Conservation (phyloP, 192 early-diverging fungal genomes). For the Spinellus fusiger region DNA sequence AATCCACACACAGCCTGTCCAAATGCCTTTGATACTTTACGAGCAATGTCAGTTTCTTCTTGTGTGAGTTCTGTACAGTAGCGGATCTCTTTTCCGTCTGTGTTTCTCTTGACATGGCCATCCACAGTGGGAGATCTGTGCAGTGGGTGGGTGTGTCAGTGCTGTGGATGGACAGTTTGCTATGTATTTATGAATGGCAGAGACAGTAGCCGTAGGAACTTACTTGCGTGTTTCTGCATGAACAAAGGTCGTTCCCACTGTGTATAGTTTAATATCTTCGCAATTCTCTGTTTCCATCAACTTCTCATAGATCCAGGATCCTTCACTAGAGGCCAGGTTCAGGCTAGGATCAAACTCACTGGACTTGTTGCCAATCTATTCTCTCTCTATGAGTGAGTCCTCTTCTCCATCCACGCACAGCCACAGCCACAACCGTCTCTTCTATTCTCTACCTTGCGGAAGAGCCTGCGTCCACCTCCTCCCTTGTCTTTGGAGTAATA, state of each 20-base stretch:
- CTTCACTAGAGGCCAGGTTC: conserved; percentile 58
- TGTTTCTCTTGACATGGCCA: conserved; percentile 90
- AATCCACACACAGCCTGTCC: conserved; percentile 95
- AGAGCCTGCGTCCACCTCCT: conserved; percentile 73
- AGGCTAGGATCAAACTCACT: conserved; percentile 80
- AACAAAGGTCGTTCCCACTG: conserved; percentile 78
- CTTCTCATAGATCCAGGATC: conserved; percentile 91
- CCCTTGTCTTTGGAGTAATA: conserved; percentile 81
- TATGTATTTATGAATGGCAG: neutral
- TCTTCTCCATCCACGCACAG: neutral
- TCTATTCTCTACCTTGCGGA: conserved; percentile 63
- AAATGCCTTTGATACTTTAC: conserved; percentile 70
- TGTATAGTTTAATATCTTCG: conserved; percentile 97
- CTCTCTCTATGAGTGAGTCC: neutral
- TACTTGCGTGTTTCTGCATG: conserved; percentile 96
- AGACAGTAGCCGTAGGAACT: neutral
- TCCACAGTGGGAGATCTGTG: conserved; percentile 88
- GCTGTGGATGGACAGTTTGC: too few relatives aligned
- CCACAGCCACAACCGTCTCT: too few relatives aligned
- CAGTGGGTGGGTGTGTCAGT: neutral
- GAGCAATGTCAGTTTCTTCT: conserved; percentile 76
- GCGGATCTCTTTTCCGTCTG: conserved; percentile 95
- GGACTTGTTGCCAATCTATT: conserved; percentile 86
- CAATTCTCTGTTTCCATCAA: conserved; percentile 92
- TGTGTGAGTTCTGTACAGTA: conserved; percentile 79